Conservation (phyloP, 352 stramenopile genomes). For the Phytophthora litchii region DNA sequence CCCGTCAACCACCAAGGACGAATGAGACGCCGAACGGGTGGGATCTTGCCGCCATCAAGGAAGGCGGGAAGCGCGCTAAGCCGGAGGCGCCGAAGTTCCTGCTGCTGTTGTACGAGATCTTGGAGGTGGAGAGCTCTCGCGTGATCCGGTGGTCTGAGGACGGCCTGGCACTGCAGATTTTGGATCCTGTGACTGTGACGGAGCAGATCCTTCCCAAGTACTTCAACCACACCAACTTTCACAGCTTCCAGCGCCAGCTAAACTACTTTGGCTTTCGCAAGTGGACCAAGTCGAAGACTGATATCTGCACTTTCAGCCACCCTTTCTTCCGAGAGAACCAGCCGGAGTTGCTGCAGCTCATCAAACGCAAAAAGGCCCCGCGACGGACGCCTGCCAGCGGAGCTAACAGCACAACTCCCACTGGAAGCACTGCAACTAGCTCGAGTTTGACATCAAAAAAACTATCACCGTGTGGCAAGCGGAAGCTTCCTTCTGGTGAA, state of each 20-base stretch:
- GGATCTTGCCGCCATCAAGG: constrained; percentile 41
- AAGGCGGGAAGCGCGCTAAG: constrained; percentile 37
- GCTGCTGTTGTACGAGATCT: constrained; percentile 79
- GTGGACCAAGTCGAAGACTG: constrained; percentile 85
- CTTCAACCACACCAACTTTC: constrained; percentile 94
- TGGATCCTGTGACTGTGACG: constrained; percentile 63
- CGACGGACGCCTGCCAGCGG: constrained; percentile 37
- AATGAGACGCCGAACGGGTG: constrained; percentile 23
- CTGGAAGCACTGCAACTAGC: constrained; percentile 1
- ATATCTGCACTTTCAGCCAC: constrained; percentile 88
- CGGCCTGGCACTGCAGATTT: constrained; percentile 76
- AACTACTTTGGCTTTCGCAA: constrained; percentile 94
- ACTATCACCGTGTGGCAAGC: constrained; percentile 52
- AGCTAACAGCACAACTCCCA: constrained; percentile 13
- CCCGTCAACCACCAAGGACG: constrained; percentile 5
- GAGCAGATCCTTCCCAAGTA: constrained; percentile 91
- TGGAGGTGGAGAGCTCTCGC: constrained; percentile 70
- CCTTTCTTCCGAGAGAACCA: constrained; percentile 80
- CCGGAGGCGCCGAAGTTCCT: constrained; percentile 86
- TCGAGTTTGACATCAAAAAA: constrained; percentile 36
- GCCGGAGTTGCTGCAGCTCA: constrained; percentile 72
- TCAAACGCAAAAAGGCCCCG: constrained; percentile 83
- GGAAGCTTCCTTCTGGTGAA: constrained; percentile 41
- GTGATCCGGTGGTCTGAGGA: constrained; percentile 85
- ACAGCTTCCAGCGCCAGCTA: constrained; percentile 92